Conservation (phyloP, 441 rosid genomes). For the Viola pubescens region DNA sequence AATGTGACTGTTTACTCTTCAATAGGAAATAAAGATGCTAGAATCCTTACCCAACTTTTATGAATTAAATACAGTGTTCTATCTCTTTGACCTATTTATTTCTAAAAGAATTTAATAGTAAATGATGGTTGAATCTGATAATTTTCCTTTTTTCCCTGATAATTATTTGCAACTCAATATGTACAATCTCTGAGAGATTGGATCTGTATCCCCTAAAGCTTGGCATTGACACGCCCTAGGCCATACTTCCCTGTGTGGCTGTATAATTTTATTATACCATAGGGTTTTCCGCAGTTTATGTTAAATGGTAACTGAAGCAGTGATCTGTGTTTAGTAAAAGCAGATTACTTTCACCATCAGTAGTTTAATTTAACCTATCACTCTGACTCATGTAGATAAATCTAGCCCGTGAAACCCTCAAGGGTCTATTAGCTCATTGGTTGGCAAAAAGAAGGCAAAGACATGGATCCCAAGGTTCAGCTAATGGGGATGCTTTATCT, state of each 20-base stretch:
- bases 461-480: conserved; percentile 50
- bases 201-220: too few species aligned
- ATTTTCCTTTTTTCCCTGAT: too few species aligned
- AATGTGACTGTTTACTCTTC: too few species aligned
- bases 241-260: too few species aligned
- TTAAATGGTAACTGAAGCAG: conserved; percentile 1
- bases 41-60: background rate
- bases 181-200: too few species aligned
- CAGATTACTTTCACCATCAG: background rate
- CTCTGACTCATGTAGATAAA: conserved; percentile 57
- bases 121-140: background rate
- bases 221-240: too few species aligned
- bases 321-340: background rate
- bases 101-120: background rate
- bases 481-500: conserved; percentile 60
- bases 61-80: background rate
- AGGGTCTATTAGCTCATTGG: conserved; percentile 94
- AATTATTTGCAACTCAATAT: too few species aligned
- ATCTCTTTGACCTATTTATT: background rate
- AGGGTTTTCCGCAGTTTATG: background rate
- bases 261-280: background rate
- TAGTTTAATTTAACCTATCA: background rate
- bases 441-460: conserved; percentile 68
- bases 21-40: background rate
- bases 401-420: conserved; percentile 92